These are phyloP conservation scores for Emergomyces orientalis DNA, from an alignment of 2,329 filamentous ascomycete genomes.

Conservation along the genomic window DNA sequence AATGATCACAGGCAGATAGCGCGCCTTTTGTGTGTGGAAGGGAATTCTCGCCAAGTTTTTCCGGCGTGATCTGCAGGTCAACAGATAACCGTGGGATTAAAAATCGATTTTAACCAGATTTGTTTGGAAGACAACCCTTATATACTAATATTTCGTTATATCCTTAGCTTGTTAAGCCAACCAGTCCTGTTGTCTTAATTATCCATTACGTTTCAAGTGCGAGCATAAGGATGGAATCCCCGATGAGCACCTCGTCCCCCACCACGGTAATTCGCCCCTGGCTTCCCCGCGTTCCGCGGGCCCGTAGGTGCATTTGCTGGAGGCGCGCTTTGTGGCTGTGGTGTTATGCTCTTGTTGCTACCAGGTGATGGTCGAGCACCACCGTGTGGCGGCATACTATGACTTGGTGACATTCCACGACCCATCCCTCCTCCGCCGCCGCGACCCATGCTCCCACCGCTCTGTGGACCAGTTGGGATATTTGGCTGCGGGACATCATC, in stretches of 20 bases:
- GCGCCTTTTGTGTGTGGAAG: neutral
- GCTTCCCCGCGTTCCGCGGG: conserved; percentile 87
- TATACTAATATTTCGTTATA: neutral
- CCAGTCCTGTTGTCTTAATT: neutral
- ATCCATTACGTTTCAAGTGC: conserved; percentile 15
- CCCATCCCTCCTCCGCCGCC: conserved; percentile 34
- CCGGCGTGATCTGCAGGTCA: neutral
- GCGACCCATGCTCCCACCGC: conserved; percentile 36
- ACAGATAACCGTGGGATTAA: neutral
- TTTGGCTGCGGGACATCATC: conserved; percentile 85
- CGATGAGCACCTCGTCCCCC: conserved; percentile 66
- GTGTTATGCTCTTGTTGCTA: conserved; percentile 36
- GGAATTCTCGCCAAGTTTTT: neutral
- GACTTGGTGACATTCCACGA: conserved; percentile 28
- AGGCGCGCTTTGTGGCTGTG: conserved; percentile 42
- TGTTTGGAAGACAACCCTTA: neutral
- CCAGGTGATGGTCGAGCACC: conserved; percentile 26
- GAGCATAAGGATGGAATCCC: conserved; percentile 70
- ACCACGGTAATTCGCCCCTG: conserved; percentile 86
- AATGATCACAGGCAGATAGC: neutral
- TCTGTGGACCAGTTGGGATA: conserved; percentile 46
- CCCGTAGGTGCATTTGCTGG: conserved; percentile 85
- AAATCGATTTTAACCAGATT: neutral
- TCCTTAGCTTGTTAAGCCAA: neutral
- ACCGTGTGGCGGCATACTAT: conserved; percentile 26